Percentiles rank a stretch among this genome's conserved stretches.
These are phyloP conservation scores for Fraxinus sp. DNA, from an alignment of 305 asterid species.

Conservation along the genomic window DNA sequence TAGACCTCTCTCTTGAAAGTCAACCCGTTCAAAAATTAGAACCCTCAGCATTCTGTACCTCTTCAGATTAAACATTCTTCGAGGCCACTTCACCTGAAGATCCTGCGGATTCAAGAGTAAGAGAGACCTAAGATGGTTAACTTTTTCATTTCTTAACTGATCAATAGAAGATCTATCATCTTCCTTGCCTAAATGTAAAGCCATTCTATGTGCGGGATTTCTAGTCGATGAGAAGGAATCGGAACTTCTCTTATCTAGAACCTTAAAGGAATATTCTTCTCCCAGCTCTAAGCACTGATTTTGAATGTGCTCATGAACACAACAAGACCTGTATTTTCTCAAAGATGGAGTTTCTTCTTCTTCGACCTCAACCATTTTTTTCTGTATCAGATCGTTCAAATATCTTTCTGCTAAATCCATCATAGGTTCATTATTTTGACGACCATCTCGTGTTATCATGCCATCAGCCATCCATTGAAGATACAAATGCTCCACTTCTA, in stretches of 20 bases:
- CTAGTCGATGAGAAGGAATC: neutral
- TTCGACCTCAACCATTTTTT: conserved; percentile 1
- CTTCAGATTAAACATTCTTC: neutral
- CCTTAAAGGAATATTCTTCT: neutral
- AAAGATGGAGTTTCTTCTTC: neutral
- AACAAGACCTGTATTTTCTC: neutral
- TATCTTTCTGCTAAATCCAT: conserved; percentile 7
- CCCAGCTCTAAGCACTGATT: neutral
- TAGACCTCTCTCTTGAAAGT: neutral
- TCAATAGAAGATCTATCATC: neutral
- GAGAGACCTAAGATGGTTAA: neutral
- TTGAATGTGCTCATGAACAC: neutral
- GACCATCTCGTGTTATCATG: neutral
- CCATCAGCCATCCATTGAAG: conserved; percentile 26
- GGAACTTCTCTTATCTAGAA: neutral
- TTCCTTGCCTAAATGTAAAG: neutral
- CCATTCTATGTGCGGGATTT: neutral
- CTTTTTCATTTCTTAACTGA: neutral
- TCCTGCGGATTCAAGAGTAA: neutral
- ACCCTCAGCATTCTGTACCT: neutral
- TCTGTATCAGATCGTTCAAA: neutral
- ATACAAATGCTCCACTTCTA: conserved; percentile 16
- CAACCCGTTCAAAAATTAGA: neutral
- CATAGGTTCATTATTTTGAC: neutral
- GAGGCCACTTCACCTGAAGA: neutral